phyloP scores from a whole-genome alignment of 2,329 filamentous ascomycete genomes.

The Paraphaeosphaeria minitans region DNA sequence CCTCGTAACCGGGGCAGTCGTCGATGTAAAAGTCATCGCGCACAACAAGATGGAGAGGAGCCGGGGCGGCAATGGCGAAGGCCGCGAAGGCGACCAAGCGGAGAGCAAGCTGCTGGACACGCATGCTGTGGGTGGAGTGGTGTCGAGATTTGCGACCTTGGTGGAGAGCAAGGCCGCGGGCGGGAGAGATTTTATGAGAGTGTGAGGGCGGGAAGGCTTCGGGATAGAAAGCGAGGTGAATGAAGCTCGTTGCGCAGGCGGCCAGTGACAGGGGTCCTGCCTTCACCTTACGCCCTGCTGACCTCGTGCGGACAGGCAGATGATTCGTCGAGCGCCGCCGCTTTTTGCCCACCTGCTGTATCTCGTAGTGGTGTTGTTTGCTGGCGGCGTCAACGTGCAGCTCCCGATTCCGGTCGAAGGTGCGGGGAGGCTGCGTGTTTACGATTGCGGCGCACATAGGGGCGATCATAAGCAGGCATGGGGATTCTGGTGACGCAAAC shows the following conservation, averaged over 20 bases:
- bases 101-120: constrained; percentile 21
- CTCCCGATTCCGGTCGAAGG: neutral
- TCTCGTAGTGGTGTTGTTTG: constrained; percentile 1
- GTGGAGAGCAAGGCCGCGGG: neutral
- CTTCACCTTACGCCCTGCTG: constrained; percentile 4
- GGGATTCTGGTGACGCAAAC: neutral
- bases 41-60: constrained; percentile 7
- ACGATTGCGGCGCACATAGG: neutral
- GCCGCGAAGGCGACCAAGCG: constrained; percentile 23
- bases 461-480: constrained; percentile 2
- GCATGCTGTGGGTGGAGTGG: constrained; percentile 22
- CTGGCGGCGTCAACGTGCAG: neutral
- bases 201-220: constrained; percentile 1
- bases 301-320: neutral
- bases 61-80: constrained; percentile 24
- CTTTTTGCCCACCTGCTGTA: neutral
- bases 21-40: constrained; percentile 43
- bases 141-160: constrained; percentile 9
- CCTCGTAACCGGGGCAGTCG: constrained; percentile 71
- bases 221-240: neutral
- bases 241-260: neutral
- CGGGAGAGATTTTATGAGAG: constrained; percentile 1
- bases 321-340: neutral
- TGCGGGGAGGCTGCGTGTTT: constrained; percentile 6
- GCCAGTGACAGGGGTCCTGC: constrained; percentile 4